Base-by-base conservation (phyloP, 208 protist genomes). In the Kentomonas sorsogonicus region DNA sequence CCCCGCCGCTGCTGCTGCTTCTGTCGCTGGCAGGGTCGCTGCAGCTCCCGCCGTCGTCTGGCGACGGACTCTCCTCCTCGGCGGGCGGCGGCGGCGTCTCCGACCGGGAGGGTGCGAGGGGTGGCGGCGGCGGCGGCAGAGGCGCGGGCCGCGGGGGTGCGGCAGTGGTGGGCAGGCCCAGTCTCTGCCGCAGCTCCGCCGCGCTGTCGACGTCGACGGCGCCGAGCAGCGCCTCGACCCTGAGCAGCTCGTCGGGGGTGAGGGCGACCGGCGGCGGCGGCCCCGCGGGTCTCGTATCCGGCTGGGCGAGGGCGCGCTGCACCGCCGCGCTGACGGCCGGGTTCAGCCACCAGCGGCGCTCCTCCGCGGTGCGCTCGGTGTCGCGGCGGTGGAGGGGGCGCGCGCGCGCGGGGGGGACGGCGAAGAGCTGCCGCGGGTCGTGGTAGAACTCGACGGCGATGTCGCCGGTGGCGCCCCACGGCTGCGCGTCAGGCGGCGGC, bases 361-460 rank as follows among this genome's bases (percentile, higher is more conserved):
- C 86, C 11, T 56, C 60, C n/a, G 23, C 48, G 26, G 73, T 72
- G 25, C 77, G 71, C 20, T 65, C 48, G 2, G 45, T 7, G 15
- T 55, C 53, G 0, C 45, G 55, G 7, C 41, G 29, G 41, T 93
- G 86, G 27, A 93, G 72, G 6, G 58, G 31, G 2, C 58, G 74
- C 13, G 89, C 72, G n/a, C 39, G 61, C 0, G 36, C 25, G 1
- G 27, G 16, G 47, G 72, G 69, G 23, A 45, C 41, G 0, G 77
- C 73, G 55, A 86, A 91, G 1, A 90, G 63, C 53, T 89, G 73
- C 4, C 73, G 72, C 0, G 62, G 69, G 59, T 76, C 60, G 61
- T 94, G 86, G 39, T 81, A 91, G 54, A 94, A 91, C 63, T 83
- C 78, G 5, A 89, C 80, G 50, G 79, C 84, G 60, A 58, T 74